phyloP scores from a whole-genome alignment of 169 alveolate species.

The Plasmodium blacklocki region DNA sequence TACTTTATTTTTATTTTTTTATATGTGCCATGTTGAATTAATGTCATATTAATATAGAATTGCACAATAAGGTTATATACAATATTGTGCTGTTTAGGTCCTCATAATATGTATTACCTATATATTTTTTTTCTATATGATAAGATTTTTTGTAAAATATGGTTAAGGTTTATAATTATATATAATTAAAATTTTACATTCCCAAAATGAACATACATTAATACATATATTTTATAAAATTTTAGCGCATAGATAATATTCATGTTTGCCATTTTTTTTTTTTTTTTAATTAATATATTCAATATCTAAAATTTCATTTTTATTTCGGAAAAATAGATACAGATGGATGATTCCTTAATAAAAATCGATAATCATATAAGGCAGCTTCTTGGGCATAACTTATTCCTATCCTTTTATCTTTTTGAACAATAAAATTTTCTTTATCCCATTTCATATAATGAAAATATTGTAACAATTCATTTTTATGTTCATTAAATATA shows the following conservation, averaged over 20 bases:
- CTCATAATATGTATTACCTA: too few relatives aligned
- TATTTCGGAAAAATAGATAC: slow-evolving; percentile 49
- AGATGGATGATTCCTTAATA: slow-evolving; percentile 56
- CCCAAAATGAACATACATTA: too few relatives aligned
- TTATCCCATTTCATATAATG: slow-evolving; percentile 46
- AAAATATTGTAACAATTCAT: slow-evolving; percentile 25
- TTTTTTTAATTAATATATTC: too few relatives aligned
- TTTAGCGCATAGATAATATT: too few relatives aligned
- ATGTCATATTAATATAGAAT: too few relatives aligned
- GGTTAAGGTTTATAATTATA: background rate
- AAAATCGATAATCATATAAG: slow-evolving; percentile 56
- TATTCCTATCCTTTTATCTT: slow-evolving; percentile 51
- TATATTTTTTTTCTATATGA: too few relatives aligned
- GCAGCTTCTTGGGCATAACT: slow-evolving; percentile 63
- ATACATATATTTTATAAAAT: too few relatives aligned
- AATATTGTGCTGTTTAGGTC: too few relatives aligned
- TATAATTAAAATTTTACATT: background rate
- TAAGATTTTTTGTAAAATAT: background rate
- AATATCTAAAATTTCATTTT: background rate
- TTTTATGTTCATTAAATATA: slow-evolving; percentile 24
- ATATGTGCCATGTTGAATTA: too few relatives aligned
- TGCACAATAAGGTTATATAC: too few relatives aligned
- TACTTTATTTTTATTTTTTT: too few relatives aligned
- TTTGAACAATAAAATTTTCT: slow-evolving; percentile 16
- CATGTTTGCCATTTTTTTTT: too few relatives aligned